Evolutionary conservation across 352 stramenopile genomes (phyloP).

Genomic region (Phytophthora idaei): DNA sequence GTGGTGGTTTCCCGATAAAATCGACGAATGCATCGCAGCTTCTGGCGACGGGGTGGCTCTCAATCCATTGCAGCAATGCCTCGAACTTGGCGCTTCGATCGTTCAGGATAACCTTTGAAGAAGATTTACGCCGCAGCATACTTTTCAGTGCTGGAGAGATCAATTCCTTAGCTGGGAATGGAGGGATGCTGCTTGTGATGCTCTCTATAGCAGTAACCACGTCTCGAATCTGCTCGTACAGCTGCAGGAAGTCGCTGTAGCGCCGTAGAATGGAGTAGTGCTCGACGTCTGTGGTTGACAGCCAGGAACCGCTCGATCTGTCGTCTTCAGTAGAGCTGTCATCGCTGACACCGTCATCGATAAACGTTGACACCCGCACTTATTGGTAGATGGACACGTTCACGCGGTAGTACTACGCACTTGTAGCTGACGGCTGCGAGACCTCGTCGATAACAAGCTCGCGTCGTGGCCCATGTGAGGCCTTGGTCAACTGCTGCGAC

Average conservation of each 20-base stretch:
- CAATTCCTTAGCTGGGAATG: constrained; percentile 60
- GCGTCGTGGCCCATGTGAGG: constrained; percentile 20
- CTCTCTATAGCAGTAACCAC: constrained; percentile 8
- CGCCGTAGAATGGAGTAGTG: constrained; percentile 65
- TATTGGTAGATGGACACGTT: constrained; percentile 47
- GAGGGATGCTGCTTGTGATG: constrained; percentile 22
- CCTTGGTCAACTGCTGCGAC: constrained; percentile 9
- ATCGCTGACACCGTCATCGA: constrained; percentile 19
- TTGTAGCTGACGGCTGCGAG: constrained; percentile 39
- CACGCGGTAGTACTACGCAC: constrained; percentile 71
- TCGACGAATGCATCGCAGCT: constrained; percentile 33
- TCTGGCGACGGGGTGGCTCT: constrained; percentile 42
- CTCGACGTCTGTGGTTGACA: constrained; percentile 34
- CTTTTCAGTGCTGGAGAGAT: constrained; percentile 51
- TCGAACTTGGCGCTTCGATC: constrained; percentile 58
- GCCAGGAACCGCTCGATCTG: constrained; percentile 3
- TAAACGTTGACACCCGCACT: constrained; percentile 17
- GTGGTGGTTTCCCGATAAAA: constrained; percentile 63
- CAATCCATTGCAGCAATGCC: constrained; percentile 57
- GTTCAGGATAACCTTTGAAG: constrained; percentile 47
- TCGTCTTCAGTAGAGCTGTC: constrained; percentile 29
- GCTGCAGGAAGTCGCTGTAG: constrained; percentile 64
- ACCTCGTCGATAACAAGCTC: constrained; percentile 52
- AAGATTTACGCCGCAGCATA: constrained; percentile 45
- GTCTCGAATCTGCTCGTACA: constrained; percentile 49